These are phyloP conservation scores for Claviceps spartinae DNA, from an alignment of 2,329 filamentous ascomycete species.

Conservation along the genomic window DNA sequence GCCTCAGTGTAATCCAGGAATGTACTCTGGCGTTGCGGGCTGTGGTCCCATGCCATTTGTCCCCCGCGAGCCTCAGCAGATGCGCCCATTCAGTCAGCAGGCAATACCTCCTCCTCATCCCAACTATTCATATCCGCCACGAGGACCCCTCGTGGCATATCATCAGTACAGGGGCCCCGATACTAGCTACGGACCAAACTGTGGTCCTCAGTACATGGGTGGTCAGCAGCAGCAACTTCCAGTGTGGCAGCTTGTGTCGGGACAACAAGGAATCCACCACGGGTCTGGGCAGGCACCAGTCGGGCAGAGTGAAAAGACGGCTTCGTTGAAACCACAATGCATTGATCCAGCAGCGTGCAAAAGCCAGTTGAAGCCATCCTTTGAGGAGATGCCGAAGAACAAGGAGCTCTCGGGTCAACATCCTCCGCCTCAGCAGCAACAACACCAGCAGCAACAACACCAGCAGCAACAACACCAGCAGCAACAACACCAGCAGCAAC, in stretches of 20 bases:
- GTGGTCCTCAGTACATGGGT: background rate
- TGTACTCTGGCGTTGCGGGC: background rate
- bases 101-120: background rate
- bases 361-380: slow-evolving; percentile 16
- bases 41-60: background rate
- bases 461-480: background rate
- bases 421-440: background rate
- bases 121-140: background rate
- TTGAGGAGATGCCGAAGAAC: slow-evolving; percentile 14
- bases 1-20: background rate
- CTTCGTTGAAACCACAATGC: background rate
- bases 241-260: background rate
- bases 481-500: background rate
- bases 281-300: background rate
- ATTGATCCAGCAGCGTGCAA: slow-evolving; percentile 3
- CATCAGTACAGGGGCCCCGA: background rate
- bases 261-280: background rate
- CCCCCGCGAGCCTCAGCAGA: slow-evolving; percentile 1
- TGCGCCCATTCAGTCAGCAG: background rate
- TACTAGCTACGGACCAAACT: background rate
- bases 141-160: background rate
- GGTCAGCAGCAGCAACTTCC: background rate
- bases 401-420: background rate
- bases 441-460: background rate
- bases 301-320: background rate